Evolutionary conservation across 2,329 filamentous ascomycete genomes (phyloP).

Genomic region (Byssochlamys sp.): DNA sequence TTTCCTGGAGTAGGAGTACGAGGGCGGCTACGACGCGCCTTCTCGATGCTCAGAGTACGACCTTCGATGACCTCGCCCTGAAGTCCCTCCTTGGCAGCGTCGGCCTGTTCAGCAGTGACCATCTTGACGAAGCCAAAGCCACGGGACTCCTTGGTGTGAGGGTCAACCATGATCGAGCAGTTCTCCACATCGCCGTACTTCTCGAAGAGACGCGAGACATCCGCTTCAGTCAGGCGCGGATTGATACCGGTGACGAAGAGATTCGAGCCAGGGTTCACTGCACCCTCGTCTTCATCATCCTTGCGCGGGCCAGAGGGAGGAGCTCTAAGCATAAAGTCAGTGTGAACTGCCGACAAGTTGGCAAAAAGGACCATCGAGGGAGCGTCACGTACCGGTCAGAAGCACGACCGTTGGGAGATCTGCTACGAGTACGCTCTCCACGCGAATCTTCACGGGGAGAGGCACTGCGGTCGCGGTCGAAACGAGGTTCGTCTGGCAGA

Average conservation of each 20-base stretch:
- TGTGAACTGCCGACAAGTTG: background rate
- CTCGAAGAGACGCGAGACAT: constrained; percentile 90
- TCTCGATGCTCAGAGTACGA: constrained; percentile 94
- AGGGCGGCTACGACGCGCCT: constrained; percentile 87
- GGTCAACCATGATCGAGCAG: constrained; percentile 98
- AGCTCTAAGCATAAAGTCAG: constrained; percentile 26
- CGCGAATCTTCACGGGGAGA: constrained; percentile 52
- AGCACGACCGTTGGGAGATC: constrained; percentile 52
- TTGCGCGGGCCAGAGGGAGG: constrained; percentile 39
- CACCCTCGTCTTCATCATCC: constrained; percentile 59
- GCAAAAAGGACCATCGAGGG: background rate
- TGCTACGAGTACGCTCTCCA: constrained; percentile 51
- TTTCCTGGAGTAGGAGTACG: constrained; percentile 95
- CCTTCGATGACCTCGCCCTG: constrained; percentile 94
- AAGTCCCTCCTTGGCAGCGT: constrained; percentile 90
- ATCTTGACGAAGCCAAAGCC: constrained; percentile 99
- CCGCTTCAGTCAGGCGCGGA: constrained; percentile 76
- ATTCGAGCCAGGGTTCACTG: constrained; percentile 89
- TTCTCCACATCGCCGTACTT: constrained; percentile 98
- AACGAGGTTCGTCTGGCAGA: constrained; percentile 49
- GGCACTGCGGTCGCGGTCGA: constrained; percentile 57
- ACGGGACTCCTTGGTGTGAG: constrained; percentile 95
- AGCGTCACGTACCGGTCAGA: constrained; percentile 39
- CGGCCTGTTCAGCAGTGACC: constrained; percentile 86
- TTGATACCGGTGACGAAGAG: constrained; percentile 98